Percentiles rank a stretch among this genome's conserved stretches.
phyloP scores from a whole-genome alignment of 148 eudicot genomes.

The Talinum fruticosum region DNA sequence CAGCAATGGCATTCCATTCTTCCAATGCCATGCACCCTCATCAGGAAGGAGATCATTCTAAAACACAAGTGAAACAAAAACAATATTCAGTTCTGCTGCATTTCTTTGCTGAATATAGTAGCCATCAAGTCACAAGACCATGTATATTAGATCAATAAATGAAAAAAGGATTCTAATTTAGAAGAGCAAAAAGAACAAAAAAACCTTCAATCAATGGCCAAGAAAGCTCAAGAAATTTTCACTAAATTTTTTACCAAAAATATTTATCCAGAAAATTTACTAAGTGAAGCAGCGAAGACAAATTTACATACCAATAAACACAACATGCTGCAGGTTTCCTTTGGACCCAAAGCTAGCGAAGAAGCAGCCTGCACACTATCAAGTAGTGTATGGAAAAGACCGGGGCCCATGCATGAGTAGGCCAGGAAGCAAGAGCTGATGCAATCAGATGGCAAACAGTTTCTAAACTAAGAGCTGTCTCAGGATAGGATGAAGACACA shows the following conservation, averaged over 20 bases:
- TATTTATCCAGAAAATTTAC: background rate
- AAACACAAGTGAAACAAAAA: conserved; percentile 12
- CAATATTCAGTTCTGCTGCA: background rate
- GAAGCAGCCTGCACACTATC: conserved; percentile 88
- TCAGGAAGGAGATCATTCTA: conserved; percentile 94
- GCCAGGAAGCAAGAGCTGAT: conserved; percentile 97
- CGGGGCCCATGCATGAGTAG: conserved; percentile 89
- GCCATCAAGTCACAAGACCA: conserved; percentile 19
- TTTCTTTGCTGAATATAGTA: background rate
- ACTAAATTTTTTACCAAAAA: background rate
- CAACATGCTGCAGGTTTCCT: conserved; percentile 84
- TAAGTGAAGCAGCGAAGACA: background rate
- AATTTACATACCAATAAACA: conserved; percentile 61
- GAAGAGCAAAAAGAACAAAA: background rate
- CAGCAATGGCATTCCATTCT: conserved; percentile 79
- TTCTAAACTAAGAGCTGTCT: conserved; percentile 70
- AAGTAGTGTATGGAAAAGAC: conserved; percentile 79
- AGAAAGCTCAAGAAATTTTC: background rate
- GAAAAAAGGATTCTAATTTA: conserved; percentile 9
- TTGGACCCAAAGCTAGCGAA: conserved; percentile 77
- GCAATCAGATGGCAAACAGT: conserved; percentile 89
- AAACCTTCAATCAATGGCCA: background rate
- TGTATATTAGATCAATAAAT: background rate
- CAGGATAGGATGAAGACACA: conserved; percentile 67
- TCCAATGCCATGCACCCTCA: conserved; percentile 85